These are phyloP conservation scores for Torulaspora microellipsoides DNA, from an alignment of 805 yeast species.

Conservation along the genomic window DNA sequence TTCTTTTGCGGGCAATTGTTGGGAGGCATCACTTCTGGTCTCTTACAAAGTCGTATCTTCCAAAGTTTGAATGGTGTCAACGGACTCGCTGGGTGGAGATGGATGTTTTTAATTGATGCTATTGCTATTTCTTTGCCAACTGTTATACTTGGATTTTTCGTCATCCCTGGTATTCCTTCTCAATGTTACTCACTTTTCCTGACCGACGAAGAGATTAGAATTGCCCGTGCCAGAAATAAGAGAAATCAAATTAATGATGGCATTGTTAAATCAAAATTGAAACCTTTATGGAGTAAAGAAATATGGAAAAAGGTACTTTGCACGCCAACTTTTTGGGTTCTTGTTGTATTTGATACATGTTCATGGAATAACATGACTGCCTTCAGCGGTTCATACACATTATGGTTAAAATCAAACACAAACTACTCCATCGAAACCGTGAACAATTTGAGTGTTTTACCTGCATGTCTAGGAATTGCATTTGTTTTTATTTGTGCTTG, in stretches of 20 bases:
- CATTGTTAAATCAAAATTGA: slow-evolving; percentile 26
- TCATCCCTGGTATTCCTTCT: slow-evolving; percentile 58
- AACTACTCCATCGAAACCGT: slow-evolving; percentile 42
- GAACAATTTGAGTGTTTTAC: slow-evolving; percentile 48
- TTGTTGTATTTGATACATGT: slow-evolving; percentile 50
- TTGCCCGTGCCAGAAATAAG: slow-evolving; percentile 43
- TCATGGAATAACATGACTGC: slow-evolving; percentile 62
- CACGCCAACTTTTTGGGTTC: slow-evolving; percentile 53
- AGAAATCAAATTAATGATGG: slow-evolving; percentile 36
- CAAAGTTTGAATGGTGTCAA: slow-evolving; percentile 39
- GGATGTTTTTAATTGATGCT: slow-evolving; percentile 66
- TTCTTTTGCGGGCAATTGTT: slow-evolving; percentile 50
- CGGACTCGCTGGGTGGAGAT: slow-evolving; percentile 58
- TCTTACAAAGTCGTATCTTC: slow-evolving; percentile 44
- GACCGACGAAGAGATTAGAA: slow-evolving; percentile 53
- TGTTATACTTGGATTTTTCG: slow-evolving; percentile 44
- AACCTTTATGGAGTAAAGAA: slow-evolving; percentile 36
- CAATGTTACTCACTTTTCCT: slow-evolving; percentile 51
- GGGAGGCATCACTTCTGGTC: slow-evolving; percentile 52
- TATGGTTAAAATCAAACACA: slow-evolving; percentile 56
- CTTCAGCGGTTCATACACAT: slow-evolving; percentile 49
- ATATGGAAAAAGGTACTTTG: slow-evolving; percentile 51
- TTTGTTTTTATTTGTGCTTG: slow-evolving; percentile 44
- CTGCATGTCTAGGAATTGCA: slow-evolving; percentile 56
- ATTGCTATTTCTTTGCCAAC: slow-evolving; percentile 46